phyloP scores from a whole-genome alignment of 2,329 filamentous ascomycete genomes.

The Lachnellula cervina region DNA sequence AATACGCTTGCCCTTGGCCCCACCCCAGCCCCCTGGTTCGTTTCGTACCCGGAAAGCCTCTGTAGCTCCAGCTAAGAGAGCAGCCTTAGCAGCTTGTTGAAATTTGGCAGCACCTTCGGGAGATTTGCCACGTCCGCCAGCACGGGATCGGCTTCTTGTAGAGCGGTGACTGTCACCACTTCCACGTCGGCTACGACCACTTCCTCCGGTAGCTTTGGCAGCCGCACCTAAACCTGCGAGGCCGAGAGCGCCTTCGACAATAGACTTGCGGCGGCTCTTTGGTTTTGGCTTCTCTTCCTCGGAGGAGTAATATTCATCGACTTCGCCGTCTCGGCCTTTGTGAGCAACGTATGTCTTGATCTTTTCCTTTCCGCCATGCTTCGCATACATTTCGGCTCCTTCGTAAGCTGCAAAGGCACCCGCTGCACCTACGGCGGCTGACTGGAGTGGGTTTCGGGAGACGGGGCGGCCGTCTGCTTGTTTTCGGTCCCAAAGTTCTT shows the following conservation, averaged over 20 bases:
- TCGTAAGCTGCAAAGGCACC: conserved; percentile 61
- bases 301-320: conserved; percentile 50
- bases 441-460: conserved; percentile 54
- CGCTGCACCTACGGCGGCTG: conserved; percentile 58
- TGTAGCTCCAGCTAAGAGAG: conserved; percentile 81
- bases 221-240: conserved; percentile 58
- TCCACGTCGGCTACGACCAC: conserved; percentile 36
- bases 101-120: conserved; percentile 55
- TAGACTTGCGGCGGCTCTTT: conserved; percentile 58
- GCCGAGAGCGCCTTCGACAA: conserved; percentile 57
- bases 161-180: conserved; percentile 42
- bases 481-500: conserved; percentile 61
- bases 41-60: conserved; percentile 90
- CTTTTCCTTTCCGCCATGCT: conserved; percentile 40
- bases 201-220: conserved; percentile 54
- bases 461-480: conserved; percentile 45
- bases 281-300: conserved; percentile 47
- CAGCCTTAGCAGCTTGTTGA: conserved; percentile 86
- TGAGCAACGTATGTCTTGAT: conserved; percentile 50
- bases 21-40: conserved; percentile 83
- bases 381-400: conserved; percentile 59
- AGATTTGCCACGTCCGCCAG: conserved; percentile 44
- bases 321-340: conserved; percentile 48
- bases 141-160: conserved; percentile 41
- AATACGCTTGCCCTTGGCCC: conserved; percentile 86